Evolutionary conservation across 495 filamentous ascomycete genomes (phyloP).

Genomic region (Trypethelium eluteriae): DNA sequence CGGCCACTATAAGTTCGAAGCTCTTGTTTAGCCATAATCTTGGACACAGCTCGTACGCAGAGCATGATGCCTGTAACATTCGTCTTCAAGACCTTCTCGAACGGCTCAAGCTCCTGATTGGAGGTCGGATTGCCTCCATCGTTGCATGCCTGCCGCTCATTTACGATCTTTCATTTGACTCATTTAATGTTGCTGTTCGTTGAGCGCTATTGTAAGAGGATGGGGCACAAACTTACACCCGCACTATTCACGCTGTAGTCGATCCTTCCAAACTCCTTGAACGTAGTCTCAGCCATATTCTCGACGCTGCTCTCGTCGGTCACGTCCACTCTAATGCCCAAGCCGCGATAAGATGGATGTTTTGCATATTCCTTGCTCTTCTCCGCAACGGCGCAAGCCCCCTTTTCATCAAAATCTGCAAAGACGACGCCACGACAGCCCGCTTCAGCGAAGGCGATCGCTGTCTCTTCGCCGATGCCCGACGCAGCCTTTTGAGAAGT

Average conservation of each 20-base stretch:
- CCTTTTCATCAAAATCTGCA: constrained; percentile 16
- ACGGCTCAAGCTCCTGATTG: neutral
- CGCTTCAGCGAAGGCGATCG: constrained; percentile 15
- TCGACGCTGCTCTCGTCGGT: neutral
- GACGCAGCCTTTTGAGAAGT: constrained; percentile 12
- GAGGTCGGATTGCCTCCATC: neutral
- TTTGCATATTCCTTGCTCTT: constrained; percentile 13
- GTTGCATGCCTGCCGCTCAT: neutral
- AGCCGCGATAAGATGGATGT: neutral
- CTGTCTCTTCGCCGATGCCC: constrained; percentile 17
- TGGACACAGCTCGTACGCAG: constrained; percentile 16
- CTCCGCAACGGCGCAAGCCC: constrained; percentile 15
- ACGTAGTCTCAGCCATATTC: constrained; percentile 12
- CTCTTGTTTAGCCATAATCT: constrained; percentile 13
- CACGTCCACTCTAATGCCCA: neutral
- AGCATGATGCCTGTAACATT: constrained; percentile 17
- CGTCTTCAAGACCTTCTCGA: constrained; percentile 17
- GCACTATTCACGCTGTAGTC: constrained; percentile 20
- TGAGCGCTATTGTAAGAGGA: neutral
- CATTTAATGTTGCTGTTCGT: neutral
- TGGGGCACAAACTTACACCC: constrained; percentile 15
- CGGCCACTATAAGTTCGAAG: neutral
- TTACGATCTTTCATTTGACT: constrained; percentile 11
- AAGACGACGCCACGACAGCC: constrained; percentile 20
- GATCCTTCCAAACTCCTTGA: constrained; percentile 17